Evolutionary conservation across 2,329 filamentous ascomycete species (phyloP), one percentile per base, ranked within the genome.

Genomic region (Diplodia seriata): DNA sequence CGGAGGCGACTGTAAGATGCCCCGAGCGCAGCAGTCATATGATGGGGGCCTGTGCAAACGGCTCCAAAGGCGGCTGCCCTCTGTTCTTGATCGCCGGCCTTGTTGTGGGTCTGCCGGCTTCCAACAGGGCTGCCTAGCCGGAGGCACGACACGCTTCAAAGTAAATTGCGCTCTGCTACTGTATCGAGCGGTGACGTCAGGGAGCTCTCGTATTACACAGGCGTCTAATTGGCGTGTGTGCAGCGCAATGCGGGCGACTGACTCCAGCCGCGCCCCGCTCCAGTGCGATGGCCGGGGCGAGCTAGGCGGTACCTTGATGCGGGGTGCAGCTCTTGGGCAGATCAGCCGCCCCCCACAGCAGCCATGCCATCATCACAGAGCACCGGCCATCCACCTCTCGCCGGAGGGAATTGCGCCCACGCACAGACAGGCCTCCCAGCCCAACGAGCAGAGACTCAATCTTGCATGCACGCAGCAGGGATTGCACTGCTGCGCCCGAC

Each of bases 301-400:
- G 29, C 43, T 51, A 63, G 47, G 7, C 43, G 9, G 29, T 31
- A 63, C 40, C 59, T 63, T 38, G 47, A 38, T 63, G 59, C 59
- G 59, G 59, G 59, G 59, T 51, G 57, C 57, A 49, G 57, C 23
- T 43, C 55, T 59, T n/a, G 38, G 55, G 18, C 26, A 14, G 56
- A 59, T 59, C 36, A 15, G 36, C 56, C 56, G 56, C 14, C 56
- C 57, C 26, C 26, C 36, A 38, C 36, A 12, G 12, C 57, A 12
- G 57, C 23, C 38, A 49, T 61, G 26, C 57, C 59, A 63, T 49
- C 56, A 61, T 33, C 56, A 49, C 56, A 12, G 6, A 12, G 38
- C 38, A 50, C 56, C 47, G 36, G 55, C 55, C 55, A 29, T 59
- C 55, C 55, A 61, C 8, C 56, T 31, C 14, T 7, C 18, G 36